These are phyloP conservation scores for Physcia stellaris DNA, from an alignment of 495 filamentous ascomycete species.

Conservation along the genomic window DNA sequence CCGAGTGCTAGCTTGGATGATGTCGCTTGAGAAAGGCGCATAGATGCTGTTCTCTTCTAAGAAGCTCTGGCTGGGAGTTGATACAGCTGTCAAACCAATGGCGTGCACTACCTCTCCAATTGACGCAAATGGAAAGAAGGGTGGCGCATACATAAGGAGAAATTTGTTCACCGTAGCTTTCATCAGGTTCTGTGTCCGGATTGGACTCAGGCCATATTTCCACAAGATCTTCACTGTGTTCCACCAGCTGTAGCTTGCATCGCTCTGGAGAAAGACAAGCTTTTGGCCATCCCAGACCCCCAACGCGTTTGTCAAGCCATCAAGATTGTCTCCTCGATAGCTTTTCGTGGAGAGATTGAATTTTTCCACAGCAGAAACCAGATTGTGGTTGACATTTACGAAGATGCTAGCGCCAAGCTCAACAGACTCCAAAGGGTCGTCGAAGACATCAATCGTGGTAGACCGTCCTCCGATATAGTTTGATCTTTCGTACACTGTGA, in stretches of 20 bases:
- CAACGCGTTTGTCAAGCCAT: constrained; percentile 33
- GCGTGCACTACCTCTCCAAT: constrained; percentile 51
- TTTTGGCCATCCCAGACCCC: constrained; percentile 73
- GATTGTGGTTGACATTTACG: constrained; percentile 70
- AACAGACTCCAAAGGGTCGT: constrained; percentile 52
- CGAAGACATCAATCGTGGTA: constrained; percentile 73
- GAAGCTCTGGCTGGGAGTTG: constrained; percentile 59
- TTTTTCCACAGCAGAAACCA: constrained; percentile 57
- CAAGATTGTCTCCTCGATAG: constrained; percentile 23
- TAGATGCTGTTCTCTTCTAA: constrained; percentile 55
- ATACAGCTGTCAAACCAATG: constrained; percentile 52
- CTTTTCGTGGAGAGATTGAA: constrained; percentile 45
- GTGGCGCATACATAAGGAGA: constrained; percentile 64
- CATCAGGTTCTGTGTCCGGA: constrained; percentile 60
- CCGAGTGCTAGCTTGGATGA: constrained; percentile 83
- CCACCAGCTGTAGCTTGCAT: constrained; percentile 56
- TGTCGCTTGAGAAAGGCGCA: constrained; percentile 55
- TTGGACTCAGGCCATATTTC: constrained; percentile 72
- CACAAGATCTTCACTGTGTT: constrained; percentile 64
- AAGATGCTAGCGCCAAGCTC: constrained; percentile 93
- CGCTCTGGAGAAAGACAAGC: constrained; percentile 54
- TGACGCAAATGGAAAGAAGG: constrained; percentile 70
- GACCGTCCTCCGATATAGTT: constrained; percentile 74
- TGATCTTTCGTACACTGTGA: constrained; percentile 80
- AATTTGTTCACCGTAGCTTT: constrained; percentile 59